Conservation (phyloP, 768 basidiomycete species). For the Heimioporus sp. region DNA sequence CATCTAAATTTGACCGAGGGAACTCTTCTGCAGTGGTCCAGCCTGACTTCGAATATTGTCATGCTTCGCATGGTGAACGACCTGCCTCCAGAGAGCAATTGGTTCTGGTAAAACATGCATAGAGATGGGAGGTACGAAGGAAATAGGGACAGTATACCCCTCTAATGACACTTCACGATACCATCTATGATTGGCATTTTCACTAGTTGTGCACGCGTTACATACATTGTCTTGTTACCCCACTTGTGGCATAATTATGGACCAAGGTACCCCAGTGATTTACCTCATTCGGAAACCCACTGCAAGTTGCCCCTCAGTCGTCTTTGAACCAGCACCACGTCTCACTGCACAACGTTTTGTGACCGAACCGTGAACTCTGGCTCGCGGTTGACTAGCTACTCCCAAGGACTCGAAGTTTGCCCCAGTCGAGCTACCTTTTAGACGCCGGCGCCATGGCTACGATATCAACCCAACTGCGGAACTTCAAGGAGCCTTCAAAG, state of each 20-base stretch:
- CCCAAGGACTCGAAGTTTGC: neutral
- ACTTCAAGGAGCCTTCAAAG: conserved; percentile 90
- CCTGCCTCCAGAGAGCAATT: conserved; percentile 25
- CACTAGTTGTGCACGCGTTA: no score
- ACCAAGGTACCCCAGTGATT: neutral
- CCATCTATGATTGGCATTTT: no score
- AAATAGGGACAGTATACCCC: no score
- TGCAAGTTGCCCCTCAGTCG: neutral
- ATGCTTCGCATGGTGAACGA: conserved; percentile 35
- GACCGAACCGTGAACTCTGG: neutral
- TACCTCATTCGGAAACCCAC: conserved; percentile 17
- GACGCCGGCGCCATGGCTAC: conserved; percentile 54
- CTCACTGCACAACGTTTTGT: neutral
- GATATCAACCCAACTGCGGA: conserved; percentile 83
- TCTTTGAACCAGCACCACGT: conserved; percentile 10
- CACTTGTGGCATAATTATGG: no score
- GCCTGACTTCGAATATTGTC: conserved; percentile 39
- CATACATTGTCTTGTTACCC: no score
- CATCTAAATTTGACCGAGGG: neutral
- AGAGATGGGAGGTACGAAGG: no score
- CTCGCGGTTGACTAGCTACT: neutral
- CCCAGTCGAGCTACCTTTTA: no score
- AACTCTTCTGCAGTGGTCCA: conserved; percentile 34
- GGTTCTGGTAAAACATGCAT: conserved; percentile 30
- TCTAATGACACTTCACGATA: no score